Evolutionary conservation across 73 alveolate species (phyloP).

Genomic region (Paramecium caudatum): DNA sequence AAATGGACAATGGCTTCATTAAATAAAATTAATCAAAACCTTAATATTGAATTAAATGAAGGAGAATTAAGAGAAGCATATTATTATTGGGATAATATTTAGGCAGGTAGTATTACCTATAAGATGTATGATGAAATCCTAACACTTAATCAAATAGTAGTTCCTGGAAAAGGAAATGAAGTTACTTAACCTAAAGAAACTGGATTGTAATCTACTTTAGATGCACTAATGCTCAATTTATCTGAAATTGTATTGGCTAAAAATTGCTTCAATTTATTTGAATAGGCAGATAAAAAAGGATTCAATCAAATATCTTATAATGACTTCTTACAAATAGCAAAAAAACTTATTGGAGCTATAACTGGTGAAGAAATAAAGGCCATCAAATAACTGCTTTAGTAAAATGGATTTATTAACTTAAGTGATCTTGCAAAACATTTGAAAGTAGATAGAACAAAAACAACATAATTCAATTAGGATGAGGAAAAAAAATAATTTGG

Average conservation of each 20-base stretch:
- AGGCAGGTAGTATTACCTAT: not conserved
- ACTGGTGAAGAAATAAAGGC: constrained; percentile 22
- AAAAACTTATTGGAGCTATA: not conserved
- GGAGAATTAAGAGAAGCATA: constrained; percentile 56
- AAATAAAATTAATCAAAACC: not conserved
- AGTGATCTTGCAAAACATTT: constrained; percentile 55
- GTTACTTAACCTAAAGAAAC: not conserved
- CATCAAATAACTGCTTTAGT: not conserved
- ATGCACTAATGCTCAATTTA: not conserved
- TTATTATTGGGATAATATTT: constrained; percentile 40
- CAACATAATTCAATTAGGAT: not conserved
- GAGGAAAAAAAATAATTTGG: constrained; percentile 64
- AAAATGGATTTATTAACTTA: constrained; percentile 45
- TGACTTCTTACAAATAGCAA: not conserved
- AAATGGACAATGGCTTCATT: constrained; percentile 1
- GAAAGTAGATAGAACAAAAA: constrained; percentile 50
- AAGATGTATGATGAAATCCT: constrained; percentile 19
- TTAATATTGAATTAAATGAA: not conserved
- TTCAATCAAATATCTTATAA: constrained; percentile 24
- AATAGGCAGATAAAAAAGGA: constrained; percentile 15
- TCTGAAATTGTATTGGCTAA: constrained; percentile 21
- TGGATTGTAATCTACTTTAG: not conserved
- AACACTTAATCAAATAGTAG: not conserved
- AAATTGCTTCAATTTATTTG: constrained; percentile 57
- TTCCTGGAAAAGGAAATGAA: not conserved